Percentiles rank a stretch among this genome's conserved stretches.
Conservation (phyloP, 2,329 filamentous ascomycete genomes). For the Zymoseptoria tritici region DNA sequence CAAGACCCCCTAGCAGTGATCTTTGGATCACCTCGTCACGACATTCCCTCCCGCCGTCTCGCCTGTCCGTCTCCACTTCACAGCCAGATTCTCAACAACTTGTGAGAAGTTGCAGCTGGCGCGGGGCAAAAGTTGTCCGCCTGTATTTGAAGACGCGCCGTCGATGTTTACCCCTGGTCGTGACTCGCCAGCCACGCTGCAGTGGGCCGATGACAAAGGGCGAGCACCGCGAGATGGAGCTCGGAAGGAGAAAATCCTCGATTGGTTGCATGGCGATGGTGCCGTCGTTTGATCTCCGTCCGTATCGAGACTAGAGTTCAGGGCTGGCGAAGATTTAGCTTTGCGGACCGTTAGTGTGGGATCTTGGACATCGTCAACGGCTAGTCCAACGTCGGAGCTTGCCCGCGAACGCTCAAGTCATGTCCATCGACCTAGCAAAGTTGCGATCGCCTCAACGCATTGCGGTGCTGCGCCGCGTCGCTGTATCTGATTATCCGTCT, state of each 20-base stretch:
- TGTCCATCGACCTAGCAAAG: background rate
- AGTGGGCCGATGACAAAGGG: background rate
- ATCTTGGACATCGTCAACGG: background rate
- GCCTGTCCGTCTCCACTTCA: background rate
- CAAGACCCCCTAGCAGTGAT: background rate
- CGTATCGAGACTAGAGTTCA: background rate
- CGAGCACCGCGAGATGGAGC: background rate
- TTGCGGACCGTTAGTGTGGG: too few relatives aligned
- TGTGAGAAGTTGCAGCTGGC: background rate
- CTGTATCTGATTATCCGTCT: too few relatives aligned
- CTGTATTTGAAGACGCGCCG: too few relatives aligned
- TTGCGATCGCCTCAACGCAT: background rate
- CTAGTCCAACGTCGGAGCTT: background rate
- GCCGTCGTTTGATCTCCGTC: background rate
- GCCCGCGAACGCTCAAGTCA: background rate
- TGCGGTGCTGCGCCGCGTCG: too few relatives aligned
- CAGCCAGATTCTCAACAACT: background rate
- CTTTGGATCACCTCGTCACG: background rate
- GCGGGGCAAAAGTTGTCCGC: background rate
- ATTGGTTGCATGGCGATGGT: background rate
- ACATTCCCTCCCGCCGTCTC: background rate
- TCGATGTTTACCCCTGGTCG: background rate
- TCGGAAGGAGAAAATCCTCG: background rate
- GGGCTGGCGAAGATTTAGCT: background rate
- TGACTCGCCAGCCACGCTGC: background rate